Evolutionary conservation across 176 grass and related monocot genomes (phyloP), one percentile per base, ranked within the genome.

Genomic region (Cenchrus fungigraminus): DNA sequence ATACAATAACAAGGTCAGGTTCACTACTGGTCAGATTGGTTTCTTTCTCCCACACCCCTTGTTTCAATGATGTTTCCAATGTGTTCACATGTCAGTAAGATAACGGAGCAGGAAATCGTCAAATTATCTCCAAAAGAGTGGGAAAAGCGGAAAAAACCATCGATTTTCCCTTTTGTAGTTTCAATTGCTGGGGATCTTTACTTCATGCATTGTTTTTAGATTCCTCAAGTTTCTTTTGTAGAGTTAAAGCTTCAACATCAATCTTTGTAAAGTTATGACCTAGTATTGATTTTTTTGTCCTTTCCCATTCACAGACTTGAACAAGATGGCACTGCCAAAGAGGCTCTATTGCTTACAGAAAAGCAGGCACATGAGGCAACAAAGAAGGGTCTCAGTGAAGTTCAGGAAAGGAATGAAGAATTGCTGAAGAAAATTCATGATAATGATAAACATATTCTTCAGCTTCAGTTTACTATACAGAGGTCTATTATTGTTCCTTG

Each of bases 401-500:
- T 75, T 80, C 85, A 84, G 15, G 85, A 87, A 87, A 87, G 54
- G 78, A 91, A 83, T 76, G 89, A 84, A 68, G 89, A 91, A 68
- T 68, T 91, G 32, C 53, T 87, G 20, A 49, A 55, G 51, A 91
- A 87, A 91, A 84, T 80, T 80, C 80, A 91, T 8, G 80, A 91
- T 68, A 72, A 68, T 83, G 89, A 87, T 76, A 91, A 87, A 84
- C 43, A 79, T 68, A 91, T 87, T 79, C 89, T 91, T 80, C 80
- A 91, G 80, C 89, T 91, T 76, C 81, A 91, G 76, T 87, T 91
- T 84, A 87, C 80, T 70, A 83, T 91, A 84, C 85, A 91, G 61
- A 91, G 89, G 89, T 91, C 44, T 22, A 74, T 75, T 50, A 60
- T 61, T 52, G 51, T 83, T 79, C 66, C 58, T 83, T 79, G 40